These are phyloP conservation scores for Pontederia paniculata DNA, from an alignment of 176 grass and related monocot species.

Conservation along the genomic window DNA sequence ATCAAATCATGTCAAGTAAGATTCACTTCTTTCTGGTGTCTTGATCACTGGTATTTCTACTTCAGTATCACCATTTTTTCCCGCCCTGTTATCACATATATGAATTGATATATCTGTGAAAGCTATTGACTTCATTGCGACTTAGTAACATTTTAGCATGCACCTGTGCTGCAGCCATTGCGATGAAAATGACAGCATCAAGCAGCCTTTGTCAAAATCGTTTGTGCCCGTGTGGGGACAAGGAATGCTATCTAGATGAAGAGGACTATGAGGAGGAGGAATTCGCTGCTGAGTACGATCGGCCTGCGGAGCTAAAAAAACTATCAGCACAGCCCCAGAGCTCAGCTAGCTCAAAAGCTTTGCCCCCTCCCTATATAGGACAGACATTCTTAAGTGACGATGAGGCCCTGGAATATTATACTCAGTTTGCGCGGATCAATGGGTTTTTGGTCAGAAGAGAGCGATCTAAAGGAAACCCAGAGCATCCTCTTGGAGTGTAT, in stretches of 20 bases:
- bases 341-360: neutral
- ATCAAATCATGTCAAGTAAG: too few relatives aligned
- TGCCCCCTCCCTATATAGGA: slow-evolving; percentile 30
- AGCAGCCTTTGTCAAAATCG: slow-evolving; percentile 26
- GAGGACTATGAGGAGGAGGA: slow-evolving; percentile 34
- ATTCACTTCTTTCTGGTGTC: too few relatives aligned
- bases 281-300: slow-evolving; percentile 8
- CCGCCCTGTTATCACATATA: too few relatives aligned
- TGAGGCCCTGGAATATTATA: slow-evolving; percentile 42
- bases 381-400: slow-evolving; percentile 35
- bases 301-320: slow-evolving; percentile 8
- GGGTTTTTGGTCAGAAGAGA: slow-evolving; percentile 40
- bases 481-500: slow-evolving; percentile 39
- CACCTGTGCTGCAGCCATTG: neutral
- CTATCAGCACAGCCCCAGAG: slow-evolving; percentile 1
- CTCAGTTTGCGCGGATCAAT: slow-evolving; percentile 32
- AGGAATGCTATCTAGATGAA: slow-evolving; percentile 29
- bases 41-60: too few relatives aligned
- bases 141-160: neutral
- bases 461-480: slow-evolving; percentile 42
- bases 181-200: slow-evolving; percentile 28
- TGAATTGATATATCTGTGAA: too few relatives aligned
- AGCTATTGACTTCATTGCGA: too few relatives aligned
- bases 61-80: too few relatives aligned
- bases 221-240: slow-evolving; percentile 34